Percentiles rank a stretch among this genome's conserved stretches.
Conservation (phyloP, 2,329 filamentous ascomycete genomes). For the Phaeosphaeriaceae sp. region DNA sequence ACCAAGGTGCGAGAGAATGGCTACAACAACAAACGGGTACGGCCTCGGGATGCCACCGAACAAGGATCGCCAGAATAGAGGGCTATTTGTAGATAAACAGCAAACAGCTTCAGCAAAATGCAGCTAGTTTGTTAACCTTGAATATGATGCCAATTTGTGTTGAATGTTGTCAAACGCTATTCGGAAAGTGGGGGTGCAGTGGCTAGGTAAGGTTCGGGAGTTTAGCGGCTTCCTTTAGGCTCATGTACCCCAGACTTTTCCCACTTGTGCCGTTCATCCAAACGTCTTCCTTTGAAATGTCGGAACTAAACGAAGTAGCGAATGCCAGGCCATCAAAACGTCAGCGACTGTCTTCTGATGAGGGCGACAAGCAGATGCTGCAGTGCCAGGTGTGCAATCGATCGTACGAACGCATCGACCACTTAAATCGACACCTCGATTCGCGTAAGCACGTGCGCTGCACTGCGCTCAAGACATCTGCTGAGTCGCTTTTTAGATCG, state of each 20-base stretch:
- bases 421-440: constrained; percentile 40
- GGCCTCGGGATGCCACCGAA: too few species aligned
- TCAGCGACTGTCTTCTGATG: background rate
- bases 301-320: constrained; percentile 2
- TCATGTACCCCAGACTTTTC: constrained; percentile 5
- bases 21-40: background rate
- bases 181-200: too few species aligned
- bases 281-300: constrained; percentile 2
- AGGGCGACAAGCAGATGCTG: constrained; percentile 1
- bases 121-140: too few species aligned
- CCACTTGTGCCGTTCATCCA: constrained; percentile 7
- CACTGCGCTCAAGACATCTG: background rate
- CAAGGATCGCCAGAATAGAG: too few species aligned
- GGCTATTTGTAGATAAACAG: background rate
- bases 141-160: too few species aligned
- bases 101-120: too few species aligned
- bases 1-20: constrained; percentile 47
- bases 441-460: constrained; percentile 22
- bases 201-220: too few species aligned
- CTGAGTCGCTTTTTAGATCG: constrained; percentile 17
- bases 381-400: constrained; percentile 37
- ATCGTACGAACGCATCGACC: constrained; percentile 37
- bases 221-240: background rate
- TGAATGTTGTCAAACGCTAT: too few species aligned
- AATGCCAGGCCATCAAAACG: constrained; percentile 2